A percentile compares a stretch with the other conserved stretches of the same genome.
phyloP scores from a whole-genome alignment of 257 asterid genomes.

The Rhazya stricta region DNA sequence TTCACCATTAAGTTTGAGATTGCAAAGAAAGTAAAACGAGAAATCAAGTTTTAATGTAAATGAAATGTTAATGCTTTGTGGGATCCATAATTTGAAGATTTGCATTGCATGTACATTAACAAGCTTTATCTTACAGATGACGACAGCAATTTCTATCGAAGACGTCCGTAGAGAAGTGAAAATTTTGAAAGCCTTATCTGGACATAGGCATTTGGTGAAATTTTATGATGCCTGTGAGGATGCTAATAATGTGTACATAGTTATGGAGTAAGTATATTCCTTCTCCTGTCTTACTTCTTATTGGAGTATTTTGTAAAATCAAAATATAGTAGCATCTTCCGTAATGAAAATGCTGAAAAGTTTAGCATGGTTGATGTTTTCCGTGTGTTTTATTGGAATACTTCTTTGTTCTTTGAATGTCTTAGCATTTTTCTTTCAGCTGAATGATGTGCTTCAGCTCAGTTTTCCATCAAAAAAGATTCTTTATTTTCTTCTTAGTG shows the following conservation, averaged over 20 bases:
- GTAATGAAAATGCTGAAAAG: neutral
- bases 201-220: constrained; percentile 83
- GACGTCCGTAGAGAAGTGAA: constrained; percentile 97
- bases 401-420: neutral
- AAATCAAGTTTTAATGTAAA: neutral
- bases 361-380: neutral
- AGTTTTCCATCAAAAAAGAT: neutral
- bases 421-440: neutral
- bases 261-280: constrained; percentile 79
- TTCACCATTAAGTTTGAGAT: neutral
- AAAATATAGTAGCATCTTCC: neutral
- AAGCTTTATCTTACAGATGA: constrained; percentile 61
- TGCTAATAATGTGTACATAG: constrained; percentile 77
- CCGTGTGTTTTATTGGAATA: neutral
- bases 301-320: neutral
- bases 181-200: constrained; percentile 86
- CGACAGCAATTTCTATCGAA: constrained; percentile 88
- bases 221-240: constrained; percentile 95
- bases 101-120: neutral
- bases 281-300: constrained; percentile 20
- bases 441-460: neutral
- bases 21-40: neutral
- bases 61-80: neutral
- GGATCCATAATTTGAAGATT: neutral
- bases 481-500: neutral